Base-by-base conservation (phyloP, 2,329 filamentous ascomycete genomes). In the Trichoderma semiorbis region DNA sequence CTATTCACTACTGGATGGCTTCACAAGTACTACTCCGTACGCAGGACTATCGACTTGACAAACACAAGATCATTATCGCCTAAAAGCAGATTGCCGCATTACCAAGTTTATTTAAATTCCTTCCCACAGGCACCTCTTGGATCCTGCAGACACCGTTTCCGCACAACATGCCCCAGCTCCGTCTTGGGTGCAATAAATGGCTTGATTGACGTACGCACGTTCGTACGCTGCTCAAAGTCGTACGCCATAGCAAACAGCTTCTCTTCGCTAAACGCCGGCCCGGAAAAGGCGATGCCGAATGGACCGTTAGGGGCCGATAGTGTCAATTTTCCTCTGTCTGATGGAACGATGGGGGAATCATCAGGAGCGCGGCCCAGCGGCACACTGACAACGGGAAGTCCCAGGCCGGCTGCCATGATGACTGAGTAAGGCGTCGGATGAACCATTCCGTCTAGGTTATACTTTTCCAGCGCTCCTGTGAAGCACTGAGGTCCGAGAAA, bases 231-330 rank as follows among this genome's bases (percentile, higher is more conserved):
- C 82, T 93, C 91, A 79, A 89, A 92, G 5, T 89, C 90, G 82
- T 91, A 92, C 7, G 90, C 91, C 77, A 90, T 85, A 0, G 87
- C 88, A 71, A 93, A 87, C 74, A 93, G 76, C 34, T 80, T 83
- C 75, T 86, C 87, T 78, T 93, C 91, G 43, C 84, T 87, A 82
- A 88, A 93, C 63, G 84, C 84, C 3, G 80, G 79, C 0, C 90
- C 91, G 60, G 92, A 81, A 75, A 93, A 92, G 8, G 84, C 84
- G 12, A 93, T 80, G 0, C 91, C 91, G 77, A 92, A 89, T 26
- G 84, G 84, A 28, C 89, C 78, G 21, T 87, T 87, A 0, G 90
- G 89, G 0, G 82, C 89, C 0, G 80, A 82, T 0, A 80, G 79
- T 10, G 89, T 85, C 8, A 92, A 79, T n/a, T 85, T 83, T 0